Percentiles rank a stretch among this genome's conserved stretches.
Evolutionary conservation across 176 grass and related monocot species (phyloP).

Genomic region (Zea luxurians): DNA sequence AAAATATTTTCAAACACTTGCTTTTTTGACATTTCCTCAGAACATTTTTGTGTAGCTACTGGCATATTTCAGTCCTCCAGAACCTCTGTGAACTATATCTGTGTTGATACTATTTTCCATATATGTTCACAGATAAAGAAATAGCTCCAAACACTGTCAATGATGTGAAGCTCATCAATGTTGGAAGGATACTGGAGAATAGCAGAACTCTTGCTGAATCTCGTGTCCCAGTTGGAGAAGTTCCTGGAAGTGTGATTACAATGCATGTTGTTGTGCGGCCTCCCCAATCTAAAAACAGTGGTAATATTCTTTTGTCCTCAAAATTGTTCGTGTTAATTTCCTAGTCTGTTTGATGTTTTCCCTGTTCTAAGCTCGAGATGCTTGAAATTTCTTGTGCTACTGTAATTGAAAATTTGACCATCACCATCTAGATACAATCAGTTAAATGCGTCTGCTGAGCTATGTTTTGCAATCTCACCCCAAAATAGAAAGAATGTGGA

Average conservation of each 20-base stretch:
- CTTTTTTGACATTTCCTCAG: not conserved
- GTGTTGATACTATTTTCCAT: slow-evolving; percentile 27
- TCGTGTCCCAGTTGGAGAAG: slow-evolving; percentile 69
- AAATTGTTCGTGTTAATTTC: slow-evolving; percentile 10
- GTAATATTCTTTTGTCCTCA: slow-evolving; percentile 47
- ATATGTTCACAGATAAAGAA: slow-evolving; percentile 61
- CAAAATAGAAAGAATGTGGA: not conserved
- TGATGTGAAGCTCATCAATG: slow-evolving; percentile 88
- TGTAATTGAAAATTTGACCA: not conserved
- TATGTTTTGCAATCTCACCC: not conserved
- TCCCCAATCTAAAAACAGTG: slow-evolving; percentile 61
- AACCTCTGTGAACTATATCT: slow-evolving; percentile 11
- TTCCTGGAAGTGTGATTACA: slow-evolving; percentile 69
- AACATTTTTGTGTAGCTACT: not conserved
- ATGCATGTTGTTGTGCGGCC: slow-evolving; percentile 90
- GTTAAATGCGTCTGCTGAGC: not conserved
- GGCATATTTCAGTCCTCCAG: slow-evolving; percentile 26
- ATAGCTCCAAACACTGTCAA: slow-evolving; percentile 68
- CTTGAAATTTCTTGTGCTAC: not conserved
- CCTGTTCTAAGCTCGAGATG: not conserved
- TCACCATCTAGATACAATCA: not conserved
- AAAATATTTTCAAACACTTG: slow-evolving; percentile 9
- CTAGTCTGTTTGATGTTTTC: slow-evolving; percentile 27
- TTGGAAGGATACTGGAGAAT: slow-evolving; percentile 85
- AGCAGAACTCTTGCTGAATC: slow-evolving; percentile 72